phyloP scores from a whole-genome alignment of 2,329 filamentous ascomycete species.

The Apiospora kogelbergensis region DNA sequence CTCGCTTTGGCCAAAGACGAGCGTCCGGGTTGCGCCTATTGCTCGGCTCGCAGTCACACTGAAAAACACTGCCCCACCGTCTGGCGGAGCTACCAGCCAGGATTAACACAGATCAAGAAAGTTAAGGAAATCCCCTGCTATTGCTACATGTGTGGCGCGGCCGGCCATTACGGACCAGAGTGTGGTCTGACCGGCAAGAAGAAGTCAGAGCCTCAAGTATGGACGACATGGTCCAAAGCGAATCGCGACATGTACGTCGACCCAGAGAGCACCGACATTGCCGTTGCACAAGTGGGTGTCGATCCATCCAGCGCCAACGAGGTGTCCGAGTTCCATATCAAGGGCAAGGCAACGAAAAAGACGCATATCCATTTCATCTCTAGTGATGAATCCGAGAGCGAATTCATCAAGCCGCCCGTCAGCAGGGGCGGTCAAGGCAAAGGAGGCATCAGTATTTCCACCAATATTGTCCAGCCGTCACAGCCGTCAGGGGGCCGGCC shows the following conservation, averaged over 20 bases:
- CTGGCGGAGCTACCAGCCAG: conserved; percentile 57
- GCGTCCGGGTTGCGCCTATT: conserved; percentile 60
- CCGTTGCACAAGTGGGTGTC: conserved; percentile 34
- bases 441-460: conserved; percentile 28
- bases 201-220: conserved; percentile 21
- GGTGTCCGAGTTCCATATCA: conserved; percentile 24
- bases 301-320: conserved; percentile 1
- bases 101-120: conserved; percentile 40
- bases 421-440: conserved; percentile 18
- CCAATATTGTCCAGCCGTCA: conserved; percentile 21
- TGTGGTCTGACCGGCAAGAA: conserved; percentile 38
- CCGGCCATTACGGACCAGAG: conserved; percentile 57
- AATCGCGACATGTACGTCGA: conserved; percentile 53
- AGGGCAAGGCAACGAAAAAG: conserved; percentile 25
- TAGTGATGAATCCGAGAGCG: conserved; percentile 33
- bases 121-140: conserved; percentile 50
- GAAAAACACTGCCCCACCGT: conserved; percentile 60
- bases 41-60: conserved; percentile 53
- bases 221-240: conserved; percentile 52
- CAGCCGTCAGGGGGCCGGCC: neutral
- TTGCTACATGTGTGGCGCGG: conserved; percentile 57
- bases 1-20: conserved; percentile 53
- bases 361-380: conserved; percentile 32
- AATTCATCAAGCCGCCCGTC: conserved; percentile 28
- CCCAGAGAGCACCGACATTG: conserved; percentile 36